These are phyloP conservation scores for Otatea glauca DNA, from an alignment of 176 grass and related monocot genomes.

Conservation along the genomic window DNA sequence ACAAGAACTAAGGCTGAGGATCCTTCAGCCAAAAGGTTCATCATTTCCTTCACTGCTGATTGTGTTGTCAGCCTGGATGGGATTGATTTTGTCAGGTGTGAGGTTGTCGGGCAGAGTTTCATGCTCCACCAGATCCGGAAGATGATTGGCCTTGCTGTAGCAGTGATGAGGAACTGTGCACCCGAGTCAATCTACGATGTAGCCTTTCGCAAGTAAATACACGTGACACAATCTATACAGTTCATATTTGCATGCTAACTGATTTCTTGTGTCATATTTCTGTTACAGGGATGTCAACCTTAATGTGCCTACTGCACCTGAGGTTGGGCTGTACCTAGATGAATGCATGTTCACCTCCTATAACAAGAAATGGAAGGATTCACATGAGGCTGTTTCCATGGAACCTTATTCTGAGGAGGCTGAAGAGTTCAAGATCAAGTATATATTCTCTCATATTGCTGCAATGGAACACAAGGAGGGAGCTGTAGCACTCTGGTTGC, in stretches of 20 bases:
- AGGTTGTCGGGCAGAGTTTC: conserved; percentile 94
- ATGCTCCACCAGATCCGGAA: conserved; percentile 98
- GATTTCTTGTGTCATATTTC: conserved; percentile 24
- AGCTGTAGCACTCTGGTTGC: conserved; percentile 87
- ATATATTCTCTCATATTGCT: conserved; percentile 93
- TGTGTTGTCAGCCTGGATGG: conserved; percentile 68
- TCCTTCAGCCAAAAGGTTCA: conserved; percentile 85
- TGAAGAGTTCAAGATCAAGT: conserved; percentile 88
- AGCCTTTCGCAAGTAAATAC: conserved; percentile 72
- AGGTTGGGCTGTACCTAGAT: conserved; percentile 84
- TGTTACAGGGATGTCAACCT: conserved; percentile 80
- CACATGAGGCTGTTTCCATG: conserved; percentile 90
- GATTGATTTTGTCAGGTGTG: conserved; percentile 94
- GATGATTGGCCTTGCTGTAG: conserved; percentile 83
- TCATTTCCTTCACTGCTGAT: conserved; percentile 85
- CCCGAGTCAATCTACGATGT: conserved; percentile 78
- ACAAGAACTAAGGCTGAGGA: conserved; percentile 97
- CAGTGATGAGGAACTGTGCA: conserved; percentile 84
- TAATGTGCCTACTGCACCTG: conserved; percentile 92
- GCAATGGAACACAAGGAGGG: conserved; percentile 93
- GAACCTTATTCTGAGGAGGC: conserved; percentile 71
- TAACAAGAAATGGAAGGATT: conserved; percentile 84
- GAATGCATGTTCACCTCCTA: conserved; percentile 95
- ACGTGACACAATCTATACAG: background rate
- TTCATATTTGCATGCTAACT: background rate